Evolutionary conservation across 2,329 filamentous ascomycete species (phyloP), one percentile per base, ranked within the genome.

Genomic region (Grosmannia huntii): DNA sequence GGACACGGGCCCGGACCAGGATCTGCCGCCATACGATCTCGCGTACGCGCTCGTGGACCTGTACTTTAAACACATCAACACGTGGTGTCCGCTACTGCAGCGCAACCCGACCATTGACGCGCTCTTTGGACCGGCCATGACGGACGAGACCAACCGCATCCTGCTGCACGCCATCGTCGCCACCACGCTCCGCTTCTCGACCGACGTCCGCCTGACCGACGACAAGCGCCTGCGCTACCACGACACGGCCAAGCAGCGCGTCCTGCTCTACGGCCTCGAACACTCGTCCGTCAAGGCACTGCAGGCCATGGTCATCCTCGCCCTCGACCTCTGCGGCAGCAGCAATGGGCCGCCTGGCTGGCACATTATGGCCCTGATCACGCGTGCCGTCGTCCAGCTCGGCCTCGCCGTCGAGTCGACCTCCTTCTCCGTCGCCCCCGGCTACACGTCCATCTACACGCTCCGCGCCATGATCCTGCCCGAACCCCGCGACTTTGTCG

Each of bases 321-420:
- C 90, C 0, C 73, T 96, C 12, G 90, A 96, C 67, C 78, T 95
- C 27, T 86, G 90, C 36, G 91, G 91, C 10, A 88, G 82, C 65
- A 90, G 90, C 44, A 95, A 96, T 68, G 91, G 91, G 0, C 90
- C 90, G 2, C 90, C 90, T 0, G 90, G 89, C 3, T 95, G 90
- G 90, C 95, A 95, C 67, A 79, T 96, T 59, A 83, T 96, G 70
- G 90, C 91, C 7, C 73, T 96, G 55, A 95, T 96, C 61, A 91
- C 90, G 1, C 82, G 91, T 23, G 90, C 89, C 7, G 89, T 95
- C 1, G 90, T 96, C 2, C 90, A 96, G 69, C 75, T 96, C 1
- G 91, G 91, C 0, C 73, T 96, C 28, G 85, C 90, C 0, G 89
- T 92, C 1, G 91, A 96, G 68, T 83, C 82, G 5, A 90, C 85